Conservation (phyloP, 495 filamentous ascomycete genomes). For the Podospora didyma region DNA sequence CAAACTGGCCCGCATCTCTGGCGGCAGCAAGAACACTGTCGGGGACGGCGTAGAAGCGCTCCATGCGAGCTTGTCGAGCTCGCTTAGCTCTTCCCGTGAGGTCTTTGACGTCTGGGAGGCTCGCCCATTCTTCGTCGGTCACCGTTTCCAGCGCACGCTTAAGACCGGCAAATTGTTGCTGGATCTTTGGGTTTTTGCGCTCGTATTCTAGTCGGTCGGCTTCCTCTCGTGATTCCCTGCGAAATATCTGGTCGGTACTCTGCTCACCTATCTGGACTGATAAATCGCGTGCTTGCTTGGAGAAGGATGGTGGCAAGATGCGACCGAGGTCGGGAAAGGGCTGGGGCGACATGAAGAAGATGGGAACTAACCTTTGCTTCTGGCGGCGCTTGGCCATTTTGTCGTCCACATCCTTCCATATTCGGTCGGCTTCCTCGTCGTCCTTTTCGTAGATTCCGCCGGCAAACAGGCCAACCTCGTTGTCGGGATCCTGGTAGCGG, state of each 20-base stretch:
- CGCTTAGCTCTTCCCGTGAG: conserved; percentile 90
- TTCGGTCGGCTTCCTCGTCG: conserved; percentile 93
- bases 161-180: conserved; percentile 95
- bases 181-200: conserved; percentile 94
- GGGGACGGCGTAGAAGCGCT: conserved; percentile 93
- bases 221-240: conserved; percentile 92
- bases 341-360: conserved; percentile 5
- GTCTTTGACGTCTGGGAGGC: conserved; percentile 91
- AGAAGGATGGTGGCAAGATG: conserved; percentile 12
- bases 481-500: conserved; percentile 92
- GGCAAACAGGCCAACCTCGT: conserved; percentile 92
- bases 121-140: conserved; percentile 95
- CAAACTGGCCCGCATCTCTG: conserved; percentile 72
- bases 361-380: conserved; percentile 77
- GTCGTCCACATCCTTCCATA: conserved; percentile 93
- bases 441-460: conserved; percentile 92
- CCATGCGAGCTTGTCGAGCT: conserved; percentile 71
- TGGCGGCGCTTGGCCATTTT: conserved; percentile 89
- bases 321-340: conserved; percentile 14
- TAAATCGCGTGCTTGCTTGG: conserved; percentile 61
- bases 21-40: conserved; percentile 93
- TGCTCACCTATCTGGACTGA: conserved; percentile 67
- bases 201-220: conserved; percentile 93
- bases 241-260: conserved; percentile 75
- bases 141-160: conserved; percentile 85